Base-by-base conservation (phyloP, 2,329 filamentous ascomycete genomes). In the Myriosclerotinia duriaeana region DNA sequence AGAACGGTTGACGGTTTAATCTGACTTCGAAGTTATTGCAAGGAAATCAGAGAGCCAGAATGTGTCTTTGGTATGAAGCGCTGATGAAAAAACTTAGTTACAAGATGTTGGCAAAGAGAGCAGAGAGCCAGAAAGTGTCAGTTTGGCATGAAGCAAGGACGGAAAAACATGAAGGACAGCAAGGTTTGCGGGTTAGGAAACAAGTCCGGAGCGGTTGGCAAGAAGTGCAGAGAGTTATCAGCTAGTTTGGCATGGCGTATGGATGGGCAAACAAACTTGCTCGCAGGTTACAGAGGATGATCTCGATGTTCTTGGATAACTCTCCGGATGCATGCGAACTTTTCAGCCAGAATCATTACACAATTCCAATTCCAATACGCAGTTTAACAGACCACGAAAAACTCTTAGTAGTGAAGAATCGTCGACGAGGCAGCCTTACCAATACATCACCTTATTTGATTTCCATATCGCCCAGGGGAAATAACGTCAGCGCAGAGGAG, bases 141-240 rank as follows among this genome's bases (percentile, higher is more conserved):
- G 87, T 80, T 87, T 99, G 83, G 94, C 94, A 80, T 99, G 95
- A 95, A 92, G 88, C 80, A 93, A 5, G 30, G 6, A 5, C 5
- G 30, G 5, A 34, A 34, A 1, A 34, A 34, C 6, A 3, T 34
- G 30, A 34, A 34, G 6, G 5, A 6, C 30, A 34, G 30, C 30
- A 34, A 34, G 2, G 30, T 34, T 34, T 5, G 30, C 30, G 6
- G 5, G 30, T 34, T 5, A 34, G 30, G 4, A 34, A 5, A 5
- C 2, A 34, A 34, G 30, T 34, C 6, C 30, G 30, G 30, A 79
- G 87, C 92, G 80, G 89, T 92, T 80, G 92, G 93, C 85, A 96
- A 97, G 92, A 98, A 98, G 92, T 93, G 90, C 88, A 89, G 93
- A 80, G 94, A 97, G 84, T 94, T 98, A 89, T 98, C 93, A 83